Evolutionary conservation across 1,284 basidiomycete species (phyloP).

Genomic region (Rhodotorula sp.): DNA sequence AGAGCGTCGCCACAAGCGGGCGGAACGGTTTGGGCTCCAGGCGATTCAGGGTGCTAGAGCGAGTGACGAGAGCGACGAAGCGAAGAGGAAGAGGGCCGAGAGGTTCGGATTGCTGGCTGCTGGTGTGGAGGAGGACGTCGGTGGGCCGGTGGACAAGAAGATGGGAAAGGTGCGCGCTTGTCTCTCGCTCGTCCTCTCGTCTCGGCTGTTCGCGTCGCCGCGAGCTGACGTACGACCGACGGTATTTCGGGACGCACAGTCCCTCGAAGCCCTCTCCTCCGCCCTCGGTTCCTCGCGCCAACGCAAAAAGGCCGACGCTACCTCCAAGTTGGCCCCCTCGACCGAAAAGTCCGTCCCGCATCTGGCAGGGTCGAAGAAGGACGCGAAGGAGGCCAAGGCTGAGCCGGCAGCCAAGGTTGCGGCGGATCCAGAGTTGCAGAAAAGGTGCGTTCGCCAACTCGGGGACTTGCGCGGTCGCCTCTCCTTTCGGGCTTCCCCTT

Average conservation of each 20-base stretch:
- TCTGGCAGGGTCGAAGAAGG: neutral
- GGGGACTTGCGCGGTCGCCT: too few relatives aligned
- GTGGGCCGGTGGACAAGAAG: neutral
- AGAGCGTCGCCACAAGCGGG: constrained; percentile 47
- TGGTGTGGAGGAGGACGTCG: neutral
- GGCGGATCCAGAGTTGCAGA: constrained; percentile 27
- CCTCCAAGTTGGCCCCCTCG: constrained; percentile 2
- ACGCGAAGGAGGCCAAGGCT: neutral
- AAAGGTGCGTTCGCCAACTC: constrained; percentile 8
- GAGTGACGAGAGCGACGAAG: neutral
- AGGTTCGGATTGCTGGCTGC: constrained; percentile 2
- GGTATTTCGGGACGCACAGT: neutral
- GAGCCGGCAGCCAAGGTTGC: constrained; percentile 28
- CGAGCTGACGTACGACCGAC: neutral
- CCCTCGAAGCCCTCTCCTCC: constrained; percentile 27
- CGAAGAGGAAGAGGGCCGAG: constrained; percentile 16
- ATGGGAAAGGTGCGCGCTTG: constrained; percentile 26
- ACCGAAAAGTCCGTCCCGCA: constrained; percentile 4
- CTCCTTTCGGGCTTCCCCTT: too few relatives aligned
- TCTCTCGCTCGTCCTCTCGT: neutral
- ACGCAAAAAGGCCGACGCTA: constrained; percentile 2
- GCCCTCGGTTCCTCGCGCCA: constrained; percentile 27
- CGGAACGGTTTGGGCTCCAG: constrained; percentile 49
- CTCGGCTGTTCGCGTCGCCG: too few relatives aligned
- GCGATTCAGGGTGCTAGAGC: neutral